Percentiles rank a stretch among this genome's conserved stretches.
Evolutionary conservation across 495 filamentous ascomycete genomes (phyloP).

Genomic region (Mycothermus thermophilus): DNA sequence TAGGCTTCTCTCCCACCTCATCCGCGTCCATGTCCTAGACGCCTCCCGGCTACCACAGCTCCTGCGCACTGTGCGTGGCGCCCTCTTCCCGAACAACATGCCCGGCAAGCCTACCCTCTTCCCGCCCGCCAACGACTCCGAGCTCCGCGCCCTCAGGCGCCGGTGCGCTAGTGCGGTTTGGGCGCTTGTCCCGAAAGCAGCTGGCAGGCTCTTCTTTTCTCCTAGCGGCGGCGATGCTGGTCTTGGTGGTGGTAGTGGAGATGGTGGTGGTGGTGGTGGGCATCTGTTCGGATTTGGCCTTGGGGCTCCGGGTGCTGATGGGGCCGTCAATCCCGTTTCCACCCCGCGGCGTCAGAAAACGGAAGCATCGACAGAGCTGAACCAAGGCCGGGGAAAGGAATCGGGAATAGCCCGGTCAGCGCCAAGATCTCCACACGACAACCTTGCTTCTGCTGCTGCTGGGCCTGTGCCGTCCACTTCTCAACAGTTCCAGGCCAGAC

Average conservation of each 20-base stretch:
- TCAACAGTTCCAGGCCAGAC: too few species aligned
- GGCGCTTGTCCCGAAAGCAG: slow-evolving; percentile 34
- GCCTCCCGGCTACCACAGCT: slow-evolving; percentile 56
- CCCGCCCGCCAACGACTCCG: slow-evolving; percentile 33
- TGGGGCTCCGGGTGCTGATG: too few species aligned
- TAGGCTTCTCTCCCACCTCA: slow-evolving; percentile 61
- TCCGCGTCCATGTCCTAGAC: slow-evolving; percentile 50
- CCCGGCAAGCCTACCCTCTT: slow-evolving; percentile 33
- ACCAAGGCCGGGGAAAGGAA: too few species aligned
- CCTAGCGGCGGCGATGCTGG: too few species aligned
- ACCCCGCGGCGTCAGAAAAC: not conserved
- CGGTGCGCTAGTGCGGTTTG: slow-evolving; percentile 41
- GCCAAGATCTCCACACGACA: too few species aligned
- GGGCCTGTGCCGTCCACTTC: too few species aligned
- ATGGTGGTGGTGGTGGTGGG: too few species aligned
- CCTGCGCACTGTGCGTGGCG: slow-evolving; percentile 54
- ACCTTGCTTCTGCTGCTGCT: too few species aligned
- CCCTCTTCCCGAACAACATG: slow-evolving; percentile 69
- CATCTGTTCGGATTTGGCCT: too few species aligned
- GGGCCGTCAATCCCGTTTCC: slow-evolving; percentile 3
- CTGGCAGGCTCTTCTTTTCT: slow-evolving; percentile 41
- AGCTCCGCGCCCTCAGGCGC: slow-evolving; percentile 33
- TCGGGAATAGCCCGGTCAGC: too few species aligned
- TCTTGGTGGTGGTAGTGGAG: too few species aligned
- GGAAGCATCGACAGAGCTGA: slow-evolving; percentile 8